phyloP scores from a whole-genome alignment of 2,329 filamentous ascomycete species.

The Teratosphaeria pseudoeucalypti region DNA sequence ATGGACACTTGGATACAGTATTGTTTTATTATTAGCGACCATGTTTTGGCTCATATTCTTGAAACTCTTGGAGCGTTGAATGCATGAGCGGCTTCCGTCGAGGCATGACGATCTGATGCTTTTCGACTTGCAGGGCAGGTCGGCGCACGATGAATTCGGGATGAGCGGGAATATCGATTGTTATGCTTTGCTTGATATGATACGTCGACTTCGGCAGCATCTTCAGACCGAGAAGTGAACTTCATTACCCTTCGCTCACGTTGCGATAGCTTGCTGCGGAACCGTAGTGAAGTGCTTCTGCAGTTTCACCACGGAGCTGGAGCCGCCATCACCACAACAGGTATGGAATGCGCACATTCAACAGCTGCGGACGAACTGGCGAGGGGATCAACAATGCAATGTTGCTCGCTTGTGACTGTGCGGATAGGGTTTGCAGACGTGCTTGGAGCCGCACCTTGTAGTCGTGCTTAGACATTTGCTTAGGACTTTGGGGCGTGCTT shows the following conservation, averaged over 20 bases:
- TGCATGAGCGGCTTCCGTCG: not conserved
- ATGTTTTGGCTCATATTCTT: slow-evolving; percentile 7
- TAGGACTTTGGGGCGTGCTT: not conserved
- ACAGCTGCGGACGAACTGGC: too few relatives aligned
- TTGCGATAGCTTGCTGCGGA: not conserved
- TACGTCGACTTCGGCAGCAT: not conserved
- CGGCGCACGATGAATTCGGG: not conserved
- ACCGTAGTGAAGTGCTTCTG: not conserved
- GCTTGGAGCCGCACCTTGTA: too few relatives aligned
- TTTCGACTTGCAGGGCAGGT: not conserved
- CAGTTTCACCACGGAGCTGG: too few relatives aligned
- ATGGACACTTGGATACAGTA: not conserved
- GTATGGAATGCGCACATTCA: too few relatives aligned
- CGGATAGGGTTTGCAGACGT: not conserved
- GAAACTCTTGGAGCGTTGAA: slow-evolving; percentile 13
- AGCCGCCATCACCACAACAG: too few relatives aligned
- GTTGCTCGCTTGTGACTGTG: not conserved
- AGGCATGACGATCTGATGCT: not conserved
- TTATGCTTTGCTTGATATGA: not conserved
- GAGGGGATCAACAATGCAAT: not conserved
- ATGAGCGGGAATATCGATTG: not conserved
- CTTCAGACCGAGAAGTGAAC: not conserved
- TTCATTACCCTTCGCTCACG: not conserved
- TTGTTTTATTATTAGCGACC: too few relatives aligned
- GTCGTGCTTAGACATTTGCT: too few relatives aligned